phyloP scores from a whole-genome alignment of 768 basidiomycete genomes.

The Mrakia gelida region DNA sequence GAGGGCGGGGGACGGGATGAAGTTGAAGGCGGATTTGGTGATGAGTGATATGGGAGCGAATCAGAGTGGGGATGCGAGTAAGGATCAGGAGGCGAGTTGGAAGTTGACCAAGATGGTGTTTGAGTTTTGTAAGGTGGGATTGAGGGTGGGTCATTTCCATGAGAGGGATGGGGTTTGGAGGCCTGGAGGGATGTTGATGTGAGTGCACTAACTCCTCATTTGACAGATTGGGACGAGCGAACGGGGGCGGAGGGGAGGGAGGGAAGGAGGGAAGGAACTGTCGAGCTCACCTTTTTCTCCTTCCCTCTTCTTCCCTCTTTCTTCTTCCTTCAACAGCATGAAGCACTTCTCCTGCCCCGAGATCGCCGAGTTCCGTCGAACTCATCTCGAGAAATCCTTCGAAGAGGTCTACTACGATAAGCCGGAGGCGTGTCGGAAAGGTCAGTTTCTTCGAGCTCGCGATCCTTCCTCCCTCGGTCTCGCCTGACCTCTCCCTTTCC shows the following conservation, averaged over 20 bases:
- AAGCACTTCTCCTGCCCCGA: slow-evolving; percentile 80
- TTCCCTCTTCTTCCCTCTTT: background rate
- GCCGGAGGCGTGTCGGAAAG: slow-evolving; percentile 52
- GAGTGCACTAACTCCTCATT: slow-evolving; percentile 17
- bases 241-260: background rate
- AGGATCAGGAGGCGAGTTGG: slow-evolving; percentile 65
- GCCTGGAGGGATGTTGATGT: slow-evolving; percentile 43
- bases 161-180: slow-evolving; percentile 27
- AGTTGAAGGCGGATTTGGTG: slow-evolving; percentile 13
- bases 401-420: slow-evolving; percentile 65
- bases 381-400: slow-evolving; percentile 62
- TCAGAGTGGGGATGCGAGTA: slow-evolving; percentile 61
- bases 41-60: slow-evolving; percentile 54
- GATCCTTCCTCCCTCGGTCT: background rate
- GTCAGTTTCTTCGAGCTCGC: background rate
- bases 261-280: background rate
- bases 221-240: too few relatives aligned
- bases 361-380: slow-evolving; percentile 59
- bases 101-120: slow-evolving; percentile 71
- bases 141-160: slow-evolving; percentile 24
- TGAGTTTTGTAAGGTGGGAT: slow-evolving; percentile 43
- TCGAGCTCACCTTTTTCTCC: background rate
- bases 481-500: background rate
- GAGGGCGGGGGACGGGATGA: slow-evolving; percentile 32
- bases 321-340: slow-evolving; percentile 51